Evolutionary conservation across 345 rosid genomes (phyloP).

Genomic region (Euphorbia peplus): DNA sequence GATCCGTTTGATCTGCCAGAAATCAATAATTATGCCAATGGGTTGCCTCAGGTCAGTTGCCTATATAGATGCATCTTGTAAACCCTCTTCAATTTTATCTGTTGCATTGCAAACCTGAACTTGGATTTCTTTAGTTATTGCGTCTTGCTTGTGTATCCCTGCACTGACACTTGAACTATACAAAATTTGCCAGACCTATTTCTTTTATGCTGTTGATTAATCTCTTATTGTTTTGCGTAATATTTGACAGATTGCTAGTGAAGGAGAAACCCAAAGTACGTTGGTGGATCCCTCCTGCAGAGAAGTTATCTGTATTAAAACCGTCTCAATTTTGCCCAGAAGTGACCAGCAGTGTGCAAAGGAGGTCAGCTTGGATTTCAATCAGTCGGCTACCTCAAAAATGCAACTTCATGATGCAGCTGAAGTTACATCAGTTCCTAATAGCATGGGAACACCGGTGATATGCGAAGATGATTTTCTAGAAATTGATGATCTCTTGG

Average conservation of each 20-base stretch:
- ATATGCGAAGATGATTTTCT: constrained; percentile 50
- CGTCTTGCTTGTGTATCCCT: background rate
- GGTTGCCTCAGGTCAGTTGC: constrained; percentile 36
- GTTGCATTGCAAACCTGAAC: background rate
- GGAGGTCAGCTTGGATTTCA: constrained; percentile 25
- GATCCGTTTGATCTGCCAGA: constrained; percentile 24
- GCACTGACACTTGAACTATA: background rate
- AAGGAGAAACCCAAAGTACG: constrained; percentile 41
- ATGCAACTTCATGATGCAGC: constrained; percentile 31
- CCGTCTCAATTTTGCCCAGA: constrained; percentile 3
- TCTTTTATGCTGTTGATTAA: background rate
- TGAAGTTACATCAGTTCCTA: constrained; percentile 37
- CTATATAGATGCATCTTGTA: background rate
- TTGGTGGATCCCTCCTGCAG: constrained; percentile 30
- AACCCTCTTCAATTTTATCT: background rate
- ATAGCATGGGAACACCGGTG: constrained; percentile 11
- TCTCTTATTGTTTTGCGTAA: background rate
- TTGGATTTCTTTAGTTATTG: background rate
- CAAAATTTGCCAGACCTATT: background rate
- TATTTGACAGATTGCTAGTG: constrained; percentile 26
- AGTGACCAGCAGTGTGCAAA: constrained; percentile 20
- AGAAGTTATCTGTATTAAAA: constrained; percentile 32
- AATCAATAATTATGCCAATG: constrained; percentile 4
- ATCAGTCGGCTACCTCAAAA: constrained; percentile 33
- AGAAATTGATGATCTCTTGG: constrained; percentile 71